Base-by-base conservation (phyloP, 2,329 filamentous ascomycete species). In the Nemania serpens region DNA sequence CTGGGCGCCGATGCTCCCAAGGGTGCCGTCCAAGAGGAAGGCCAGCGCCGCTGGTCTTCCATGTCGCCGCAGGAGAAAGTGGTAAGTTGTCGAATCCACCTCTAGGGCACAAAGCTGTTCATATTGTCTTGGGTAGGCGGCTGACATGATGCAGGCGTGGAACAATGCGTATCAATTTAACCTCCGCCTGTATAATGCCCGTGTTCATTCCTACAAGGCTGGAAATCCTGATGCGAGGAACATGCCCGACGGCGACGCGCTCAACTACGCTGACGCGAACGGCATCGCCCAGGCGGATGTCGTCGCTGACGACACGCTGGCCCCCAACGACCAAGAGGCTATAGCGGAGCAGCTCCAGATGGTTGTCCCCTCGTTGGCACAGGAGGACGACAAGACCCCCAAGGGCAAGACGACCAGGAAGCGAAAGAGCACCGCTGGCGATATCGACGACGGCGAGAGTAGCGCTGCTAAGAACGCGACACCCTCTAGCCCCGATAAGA, bases 21-120 rank as follows among this genome's bases (percentile, higher is more conserved):
- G 74, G 92, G 92, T 72, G 91, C 93, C 59, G 91, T 98, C 50
- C 90, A 93, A 73, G 87, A 91, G 62, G 93, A 97, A 77, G 91
- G 93, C 42, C 93, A 92, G 72, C 87, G 88, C 70, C 86, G 93
- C 71, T 97, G 94, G 94, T 84, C 88, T 63, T 84, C 86, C 66
- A 92, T 97, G 88, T 80, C 81, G 6, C 83, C 88, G 1, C 77
- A 80, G 10, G 89, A 96, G 79, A 96, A 96, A 79, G 56, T 66
- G 9, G 63, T 66, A 39, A 78, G 78, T 64, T 80, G 3, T 7
- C 25, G 3, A 3, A 29, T 29, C 25, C 81, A 68, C 69, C 78
- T 52, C 4, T 33, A n/a, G 36, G 15, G 11, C 36, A 5, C 36
- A 5, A 36, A 12, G 4, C 36, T 29, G 3, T 29, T 29, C 7